Base-by-base conservation (phyloP, 129 eudicot genomes). In the Centella asiatica region DNA sequence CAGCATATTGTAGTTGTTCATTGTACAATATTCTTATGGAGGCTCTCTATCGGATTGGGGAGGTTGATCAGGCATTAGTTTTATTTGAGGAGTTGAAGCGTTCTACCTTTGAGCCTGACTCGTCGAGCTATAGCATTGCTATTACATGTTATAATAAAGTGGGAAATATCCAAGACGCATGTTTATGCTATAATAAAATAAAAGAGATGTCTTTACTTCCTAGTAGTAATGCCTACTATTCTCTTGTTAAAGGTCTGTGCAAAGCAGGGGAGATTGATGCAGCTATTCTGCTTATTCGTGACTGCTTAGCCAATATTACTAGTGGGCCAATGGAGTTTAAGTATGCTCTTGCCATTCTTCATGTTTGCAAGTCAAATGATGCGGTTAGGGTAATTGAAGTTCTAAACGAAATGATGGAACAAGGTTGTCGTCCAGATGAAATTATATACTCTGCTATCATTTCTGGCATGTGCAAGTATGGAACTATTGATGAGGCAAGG, bases 401-500 rank as follows among this genome's bases (percentile, higher is more conserved):
- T 65, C 44, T 90, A 15, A 56, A 70, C 49, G 98, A 90, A 65
- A 83, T 90, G 90, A 72, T 77, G 60, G 78, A 84, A 52, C 83
- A 81, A 71, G 89, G 88, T 57, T 77, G 80, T 72, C 28, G 39
- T 53, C 70, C 74, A 46, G 81, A 79, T 69, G 81, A 72, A 59
- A 62, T 81, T 57, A 74, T 79, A 55, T 84, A 31, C 48, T 77
- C 77, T 50, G 89, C 90, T 70, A 68, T 90, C 51, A 80, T 90
- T 17, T 84, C 71, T 20, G 98, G 98, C 34, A 86, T 86, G 84
- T 86, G 94, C 76, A 74, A 72, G 70, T 76, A 86, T 71, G 98
- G 98, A 55, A 84, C 98, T 3, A 57, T 90, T 44, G 98, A 87
- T 72, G 88, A 90, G 80, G 98, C 78, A 23, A 81, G 90, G 70